Percentiles rank a stretch among this genome's conserved stretches.
phyloP scores from a whole-genome alignment of 768 basidiomycete species.

The Mycena olivaceomarginata region DNA sequence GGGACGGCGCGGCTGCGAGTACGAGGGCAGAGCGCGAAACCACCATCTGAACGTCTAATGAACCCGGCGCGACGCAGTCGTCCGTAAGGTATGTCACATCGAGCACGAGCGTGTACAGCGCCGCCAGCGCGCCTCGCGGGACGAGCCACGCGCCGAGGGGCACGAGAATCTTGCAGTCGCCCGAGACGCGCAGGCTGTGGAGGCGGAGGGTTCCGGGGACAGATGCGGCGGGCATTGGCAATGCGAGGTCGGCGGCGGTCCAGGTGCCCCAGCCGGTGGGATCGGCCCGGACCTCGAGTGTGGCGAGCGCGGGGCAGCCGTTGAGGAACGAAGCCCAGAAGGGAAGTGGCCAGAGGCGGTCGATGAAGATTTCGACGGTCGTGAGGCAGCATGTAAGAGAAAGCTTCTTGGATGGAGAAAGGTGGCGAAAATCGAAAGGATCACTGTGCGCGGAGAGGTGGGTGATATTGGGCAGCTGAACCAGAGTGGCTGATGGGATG shows the following conservation, averaged over 20 bases:
- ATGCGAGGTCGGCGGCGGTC: not conserved
- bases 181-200: slow-evolving; percentile 21
- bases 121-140: slow-evolving; percentile 13
- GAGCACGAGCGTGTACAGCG: slow-evolving; percentile 27
- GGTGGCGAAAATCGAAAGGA: slow-evolving; percentile 40
- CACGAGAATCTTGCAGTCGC: slow-evolving; percentile 31
- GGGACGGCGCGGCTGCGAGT: not conserved
- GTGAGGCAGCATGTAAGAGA: slow-evolving; percentile 22
- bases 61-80: slow-evolving; percentile 31
- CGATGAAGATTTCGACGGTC: slow-evolving; percentile 17
- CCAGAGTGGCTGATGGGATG: slow-evolving; percentile 26
- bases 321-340: slow-evolving; percentile 41
- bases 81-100: slow-evolving; percentile 21
- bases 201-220: slow-evolving; percentile 14
- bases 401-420: slow-evolving; percentile 1
- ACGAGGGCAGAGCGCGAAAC: slow-evolving; percentile 24
- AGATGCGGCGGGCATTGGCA: not conserved
- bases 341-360: slow-evolving; percentile 31
- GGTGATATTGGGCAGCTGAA: slow-evolving; percentile 19
- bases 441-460: slow-evolving; percentile 34
- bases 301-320: slow-evolving; percentile 19
- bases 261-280: slow-evolving; percentile 17
- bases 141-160: slow-evolving; percentile 39
- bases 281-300: slow-evolving; percentile 17
- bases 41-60: too few species aligned